Conservation (phyloP, 2,329 filamentous ascomycete species). For the Cladophialophora yegresii region DNA sequence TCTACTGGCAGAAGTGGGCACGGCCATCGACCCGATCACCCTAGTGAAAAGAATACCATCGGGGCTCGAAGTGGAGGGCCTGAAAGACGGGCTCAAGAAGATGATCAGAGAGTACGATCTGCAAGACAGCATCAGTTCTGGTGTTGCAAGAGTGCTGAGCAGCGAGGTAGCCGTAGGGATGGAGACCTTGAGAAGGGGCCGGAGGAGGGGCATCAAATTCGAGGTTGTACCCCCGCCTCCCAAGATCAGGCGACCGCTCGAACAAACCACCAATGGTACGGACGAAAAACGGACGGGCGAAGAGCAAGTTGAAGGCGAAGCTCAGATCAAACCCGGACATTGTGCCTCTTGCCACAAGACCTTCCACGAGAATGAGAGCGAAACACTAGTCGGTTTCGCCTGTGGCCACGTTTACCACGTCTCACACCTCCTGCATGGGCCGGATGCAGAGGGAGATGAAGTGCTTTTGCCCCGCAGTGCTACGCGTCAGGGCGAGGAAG, state of each 20-base stretch:
- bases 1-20: constrained; percentile 89
- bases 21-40: constrained; percentile 86
- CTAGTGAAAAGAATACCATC: constrained; percentile 89
- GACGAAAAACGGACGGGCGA: constrained; percentile 11
- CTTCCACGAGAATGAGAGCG: constrained; percentile 47
- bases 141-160: constrained; percentile 80
- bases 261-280: neutral
- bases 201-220: constrained; percentile 85
- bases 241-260: constrained; percentile 7
- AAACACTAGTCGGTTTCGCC: constrained; percentile 65
- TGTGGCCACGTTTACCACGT: constrained; percentile 71
- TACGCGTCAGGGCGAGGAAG: constrained; percentile 19
- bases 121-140: constrained; percentile 86
- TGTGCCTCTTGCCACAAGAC: constrained; percentile 32
- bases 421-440: constrained; percentile 57
- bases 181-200: constrained; percentile 74
- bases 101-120: constrained; percentile 97
- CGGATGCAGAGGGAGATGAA: constrained; percentile 38
- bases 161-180: constrained; percentile 87
- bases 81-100: constrained; percentile 82
- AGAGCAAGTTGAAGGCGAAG: constrained; percentile 9
- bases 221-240: constrained; percentile 55
- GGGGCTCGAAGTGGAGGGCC: constrained; percentile 85
- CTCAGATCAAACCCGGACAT: constrained; percentile 25
- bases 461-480: constrained; percentile 28